phyloP scores from a whole-genome alignment of 2,329 filamentous ascomycete species.

The Trichoderma afroharzianum region DNA sequence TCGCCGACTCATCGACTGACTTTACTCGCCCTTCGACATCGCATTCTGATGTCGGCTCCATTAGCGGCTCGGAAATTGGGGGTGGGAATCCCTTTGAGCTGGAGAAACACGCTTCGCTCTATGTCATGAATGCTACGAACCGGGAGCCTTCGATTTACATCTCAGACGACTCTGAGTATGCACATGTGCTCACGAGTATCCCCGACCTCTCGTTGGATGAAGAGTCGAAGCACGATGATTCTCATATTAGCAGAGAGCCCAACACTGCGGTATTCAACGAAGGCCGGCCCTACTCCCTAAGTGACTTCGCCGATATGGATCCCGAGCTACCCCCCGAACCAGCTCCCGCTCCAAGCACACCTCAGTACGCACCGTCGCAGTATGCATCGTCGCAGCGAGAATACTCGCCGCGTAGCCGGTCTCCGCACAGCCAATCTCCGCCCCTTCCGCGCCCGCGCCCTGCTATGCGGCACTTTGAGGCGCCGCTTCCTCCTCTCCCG shows the following conservation, averaged over 20 bases:
- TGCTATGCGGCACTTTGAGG: slow-evolving; percentile 7
- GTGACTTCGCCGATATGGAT: slow-evolving; percentile 40
- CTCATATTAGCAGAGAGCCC: slow-evolving; percentile 15
- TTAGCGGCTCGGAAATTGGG: slow-evolving; percentile 54
- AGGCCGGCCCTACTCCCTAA: slow-evolving; percentile 36
- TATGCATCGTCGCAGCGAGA: slow-evolving; percentile 20
- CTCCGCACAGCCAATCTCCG: slow-evolving; percentile 20
- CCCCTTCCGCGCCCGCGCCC: background rate
- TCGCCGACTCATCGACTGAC: slow-evolving; percentile 50
- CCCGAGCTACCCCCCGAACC: slow-evolving; percentile 36
- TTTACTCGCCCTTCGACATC: slow-evolving; percentile 55
- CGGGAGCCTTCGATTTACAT: slow-evolving; percentile 60
- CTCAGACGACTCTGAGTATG: slow-evolving; percentile 54
- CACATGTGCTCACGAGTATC: slow-evolving; percentile 34
- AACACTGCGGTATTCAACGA: slow-evolving; percentile 16
- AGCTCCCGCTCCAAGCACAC: slow-evolving; percentile 23
- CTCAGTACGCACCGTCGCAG: slow-evolving; percentile 16
- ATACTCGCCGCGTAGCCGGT: slow-evolving; percentile 21
- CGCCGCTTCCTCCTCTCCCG: slow-evolving; percentile 37
- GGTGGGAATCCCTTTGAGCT: slow-evolving; percentile 59
- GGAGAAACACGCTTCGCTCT: slow-evolving; percentile 59
- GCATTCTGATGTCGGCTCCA: slow-evolving; percentile 55
- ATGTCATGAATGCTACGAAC: slow-evolving; percentile 39
- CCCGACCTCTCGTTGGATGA: slow-evolving; percentile 22
- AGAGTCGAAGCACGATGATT: slow-evolving; percentile 20